Conservation (phyloP, 164 flowering plant species). For the Nymphaea thermarum region DNA sequence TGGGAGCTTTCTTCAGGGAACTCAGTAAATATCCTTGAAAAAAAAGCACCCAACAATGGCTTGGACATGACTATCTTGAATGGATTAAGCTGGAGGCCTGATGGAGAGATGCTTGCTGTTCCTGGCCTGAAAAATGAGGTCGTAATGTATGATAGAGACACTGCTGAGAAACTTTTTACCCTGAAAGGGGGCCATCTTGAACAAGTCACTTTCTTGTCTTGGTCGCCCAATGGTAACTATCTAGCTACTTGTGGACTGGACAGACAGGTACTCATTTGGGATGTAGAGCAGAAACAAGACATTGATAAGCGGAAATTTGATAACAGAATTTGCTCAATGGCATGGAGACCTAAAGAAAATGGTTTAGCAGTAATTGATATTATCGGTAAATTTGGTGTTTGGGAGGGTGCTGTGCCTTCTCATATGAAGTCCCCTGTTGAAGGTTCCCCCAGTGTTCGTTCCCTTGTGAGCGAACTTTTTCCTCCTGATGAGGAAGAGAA, state of each 20-base stretch:
- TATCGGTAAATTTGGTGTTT: conserved; percentile 83
- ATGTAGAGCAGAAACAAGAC: conserved; percentile 71
- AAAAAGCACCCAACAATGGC: conserved; percentile 60
- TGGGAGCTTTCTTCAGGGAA: conserved; percentile 88
- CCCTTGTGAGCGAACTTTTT: conserved; percentile 51
- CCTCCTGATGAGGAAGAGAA: conserved; percentile 68
- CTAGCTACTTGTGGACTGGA: conserved; percentile 91
- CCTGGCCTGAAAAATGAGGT: conserved; percentile 92
- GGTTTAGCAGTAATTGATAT: conserved; percentile 85
- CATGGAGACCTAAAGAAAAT: conserved; percentile 92
- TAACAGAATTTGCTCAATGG: conserved; percentile 62
- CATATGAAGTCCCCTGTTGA: conserved; percentile 89
- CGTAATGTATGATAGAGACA: conserved; percentile 92
- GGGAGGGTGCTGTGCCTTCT: conserved; percentile 81
- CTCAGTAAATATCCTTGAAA: conserved; percentile 46
- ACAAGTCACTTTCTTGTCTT: conserved; percentile 66
- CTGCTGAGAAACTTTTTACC: conserved; percentile 75
- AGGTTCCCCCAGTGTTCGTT: conserved; percentile 39
- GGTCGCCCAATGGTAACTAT: conserved; percentile 98
- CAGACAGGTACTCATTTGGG: conserved; percentile 81
- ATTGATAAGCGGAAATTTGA: conserved; percentile 87
- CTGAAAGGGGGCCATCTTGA: conserved; percentile 75
- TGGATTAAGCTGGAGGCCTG: conserved; percentile 88
- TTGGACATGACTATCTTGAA: conserved; percentile 44
- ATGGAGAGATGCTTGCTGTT: conserved; percentile 77